Base-by-base conservation (phyloP, 140 eudicot species). In the Anethum foeniculum region DNA sequence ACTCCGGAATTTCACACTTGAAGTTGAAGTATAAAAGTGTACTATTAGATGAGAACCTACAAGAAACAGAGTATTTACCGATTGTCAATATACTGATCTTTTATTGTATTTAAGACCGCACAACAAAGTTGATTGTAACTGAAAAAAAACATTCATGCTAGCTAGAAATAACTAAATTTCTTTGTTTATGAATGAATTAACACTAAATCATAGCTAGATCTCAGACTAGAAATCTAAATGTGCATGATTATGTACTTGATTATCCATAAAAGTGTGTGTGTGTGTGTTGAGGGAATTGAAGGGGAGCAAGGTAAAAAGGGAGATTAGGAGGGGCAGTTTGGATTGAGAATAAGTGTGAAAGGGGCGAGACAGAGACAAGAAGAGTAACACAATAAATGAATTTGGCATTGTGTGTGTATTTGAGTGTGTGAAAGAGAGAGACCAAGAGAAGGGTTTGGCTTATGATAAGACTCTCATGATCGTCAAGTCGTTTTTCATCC, bases 261-360 rank as follows among this genome's bases (percentile, higher is more conserved):
- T 71, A 71, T 36, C 25, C 46, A 71, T 15, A 36, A 71, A 38
- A 72, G 80, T 44, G 54, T 41, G 77, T 74, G 18, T 16, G 51
- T 74, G 6, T 74, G 44, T 73, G 62, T 49, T 15, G 32, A 34
- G 54, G n/a, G 18, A 6, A 10, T 32, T 21, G 36, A 23, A 41
- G 25, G 21, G 38, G 25, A 30, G 30, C 43, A 60, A 34, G 41
- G 54, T 67, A 38, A 36, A 28, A 12, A 27, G 44, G 56, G 60
- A 18, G 47, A 79, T 39, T 39, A 3, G 36, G 76, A 68, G 88
- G 91, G 94, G 92, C 90, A 88, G 87, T 85, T 88, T 79, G 94
- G 92, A 89, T 87, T 71, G 87, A 87, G 89, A 86, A 88, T 88
- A 81, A 88, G 89, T 84, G 84, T 88, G 96, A 91, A 91, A 91